phyloP scores from a whole-genome alignment of 192 early-diverging fungal species.

The Coemansia sp. region DNA sequence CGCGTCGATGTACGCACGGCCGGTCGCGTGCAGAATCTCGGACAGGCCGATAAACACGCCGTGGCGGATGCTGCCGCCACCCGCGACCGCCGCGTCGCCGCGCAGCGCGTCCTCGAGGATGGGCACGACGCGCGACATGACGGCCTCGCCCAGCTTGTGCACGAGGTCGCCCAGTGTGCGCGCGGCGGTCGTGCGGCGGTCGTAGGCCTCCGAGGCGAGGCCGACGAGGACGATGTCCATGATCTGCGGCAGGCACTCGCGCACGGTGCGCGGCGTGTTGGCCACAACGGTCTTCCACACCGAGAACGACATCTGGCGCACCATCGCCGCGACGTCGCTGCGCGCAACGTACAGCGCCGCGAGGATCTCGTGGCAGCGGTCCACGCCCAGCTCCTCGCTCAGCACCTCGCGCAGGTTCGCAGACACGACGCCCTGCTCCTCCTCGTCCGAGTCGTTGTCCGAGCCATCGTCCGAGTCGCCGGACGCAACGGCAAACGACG shows the following conservation, averaged over 20 bases:
- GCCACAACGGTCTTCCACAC: slow-evolving; percentile 96
- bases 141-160: slow-evolving; percentile 87
- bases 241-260: slow-evolving; percentile 88
- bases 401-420: slow-evolving; percentile 56
- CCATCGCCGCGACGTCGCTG: slow-evolving; percentile 73
- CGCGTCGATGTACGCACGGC: slow-evolving; percentile 74
- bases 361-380: slow-evolving; percentile 81
- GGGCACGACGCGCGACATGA: slow-evolving; percentile 85
- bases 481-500: slow-evolving; percentile 40
- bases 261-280: slow-evolving; percentile 96
- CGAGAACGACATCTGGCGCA: slow-evolving; percentile 81
- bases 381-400: slow-evolving; percentile 76
- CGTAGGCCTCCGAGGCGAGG: slow-evolving; percentile 71
- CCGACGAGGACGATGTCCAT: slow-evolving; percentile 88
- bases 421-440: slow-evolving; percentile 28
- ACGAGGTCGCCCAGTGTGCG: slow-evolving; percentile 94
- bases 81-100: slow-evolving; percentile 16
- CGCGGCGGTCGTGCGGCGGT: slow-evolving; percentile 83
- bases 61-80: slow-evolving; percentile 62
- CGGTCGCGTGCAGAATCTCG: slow-evolving; percentile 87
- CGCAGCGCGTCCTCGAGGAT: slow-evolving; percentile 81
- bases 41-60: slow-evolving; percentile 92
- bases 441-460: slow-evolving; percentile 22
- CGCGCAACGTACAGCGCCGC: slow-evolving; percentile 92
- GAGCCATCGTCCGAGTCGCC: slow-evolving; percentile 33